Base-by-base conservation (phyloP, 192 early-diverging fungal species). In the Ramicandelaber brevisporus region DNA sequence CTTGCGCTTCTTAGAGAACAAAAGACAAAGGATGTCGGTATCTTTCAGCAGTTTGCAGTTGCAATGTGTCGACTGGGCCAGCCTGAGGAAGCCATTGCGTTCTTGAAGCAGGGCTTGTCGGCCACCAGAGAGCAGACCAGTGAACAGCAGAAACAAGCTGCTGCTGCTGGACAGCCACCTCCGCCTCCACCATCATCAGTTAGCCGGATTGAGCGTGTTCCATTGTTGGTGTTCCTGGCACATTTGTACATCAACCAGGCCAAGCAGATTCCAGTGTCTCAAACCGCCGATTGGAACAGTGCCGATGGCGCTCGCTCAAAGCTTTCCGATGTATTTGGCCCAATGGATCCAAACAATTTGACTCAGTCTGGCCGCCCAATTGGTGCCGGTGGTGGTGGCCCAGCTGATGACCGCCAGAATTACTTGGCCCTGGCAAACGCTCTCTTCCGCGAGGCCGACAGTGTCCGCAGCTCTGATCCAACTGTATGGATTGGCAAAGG, bases 401-500 rank as follows among this genome's bases (percentile, higher is more conserved):
- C 35, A 11, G 38, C 39, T 9, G 39, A 47, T 0, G 44, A 64
- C 20, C 54, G 59, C 28, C 55, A 71, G 11, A 40, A 63, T 26
- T 54, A 55, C 28, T 43, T 79, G 26, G 43, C 53, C 22, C 53
- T 68, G 43, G 88, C 84, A 0, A 73, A 75, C 0, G 61, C 70
- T 27, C 53, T 73, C 25, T 48, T 85, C 11, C 83, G 78, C 30
- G 59, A 68, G 23, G 76, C 80, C 12, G 69, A 73, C 37, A 55
- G 60, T 20, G 67, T 88, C 30, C 67, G 73, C 40, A 50, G 53
- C 21, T 51, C 53, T 13, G 64, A 87, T 22, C 48, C 64, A 20
- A 63, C 59, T 18, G 70, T 76, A 4, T 67, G 64, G 41, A 43
- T 93, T 23, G 71, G 64, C 15, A 78, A 76, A 38, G 85, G 74